phyloP scores from a whole-genome alignment of 768 basidiomycete species.

The Kwoniella pini region DNA sequence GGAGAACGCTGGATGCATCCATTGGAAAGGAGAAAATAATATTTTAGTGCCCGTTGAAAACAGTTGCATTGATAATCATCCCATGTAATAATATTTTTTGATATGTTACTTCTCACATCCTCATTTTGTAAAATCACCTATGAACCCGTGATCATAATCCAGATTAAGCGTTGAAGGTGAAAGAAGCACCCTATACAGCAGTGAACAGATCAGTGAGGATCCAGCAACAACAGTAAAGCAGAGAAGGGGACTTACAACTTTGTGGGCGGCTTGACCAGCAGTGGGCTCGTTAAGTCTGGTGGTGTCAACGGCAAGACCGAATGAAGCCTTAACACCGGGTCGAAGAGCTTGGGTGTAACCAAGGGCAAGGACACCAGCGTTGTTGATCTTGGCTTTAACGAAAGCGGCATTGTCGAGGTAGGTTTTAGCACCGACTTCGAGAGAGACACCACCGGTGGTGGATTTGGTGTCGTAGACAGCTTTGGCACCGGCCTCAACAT shows the following conservation, averaged over 20 bases:
- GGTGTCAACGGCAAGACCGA: conserved; percentile 94
- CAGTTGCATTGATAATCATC: conserved; percentile 8
- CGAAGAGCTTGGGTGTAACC: conserved; percentile 83
- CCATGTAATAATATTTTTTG: conserved; percentile 4
- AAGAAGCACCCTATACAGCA: conserved; percentile 50
- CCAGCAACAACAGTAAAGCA: background rate
- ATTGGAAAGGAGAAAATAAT: too few species aligned
- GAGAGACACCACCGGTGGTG: conserved; percentile 76
- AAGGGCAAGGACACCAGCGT: conserved; percentile 83
- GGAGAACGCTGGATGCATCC: too few species aligned
- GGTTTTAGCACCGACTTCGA: conserved; percentile 96
- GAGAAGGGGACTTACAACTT: conserved; percentile 46
- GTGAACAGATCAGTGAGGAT: background rate
- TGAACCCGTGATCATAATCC: conserved; percentile 1
- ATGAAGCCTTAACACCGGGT: conserved; percentile 60
- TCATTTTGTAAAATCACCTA: conserved; percentile 2
- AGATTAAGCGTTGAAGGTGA: conserved; percentile 56
- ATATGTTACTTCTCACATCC: conserved; percentile 2
- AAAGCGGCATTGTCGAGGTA: conserved; percentile 84
- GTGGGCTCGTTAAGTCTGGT: conserved; percentile 75
- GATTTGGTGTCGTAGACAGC: conserved; percentile 94
- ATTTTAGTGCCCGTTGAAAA: background rate
- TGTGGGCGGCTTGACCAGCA: conserved; percentile 54
- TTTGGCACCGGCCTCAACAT: conserved; percentile 56
- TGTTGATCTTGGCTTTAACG: conserved; percentile 99